Evolutionary conservation across 176 grass and related monocot species (phyloP), one percentile per base, ranked within the genome.

Genomic region (Zizania latifolia): DNA sequence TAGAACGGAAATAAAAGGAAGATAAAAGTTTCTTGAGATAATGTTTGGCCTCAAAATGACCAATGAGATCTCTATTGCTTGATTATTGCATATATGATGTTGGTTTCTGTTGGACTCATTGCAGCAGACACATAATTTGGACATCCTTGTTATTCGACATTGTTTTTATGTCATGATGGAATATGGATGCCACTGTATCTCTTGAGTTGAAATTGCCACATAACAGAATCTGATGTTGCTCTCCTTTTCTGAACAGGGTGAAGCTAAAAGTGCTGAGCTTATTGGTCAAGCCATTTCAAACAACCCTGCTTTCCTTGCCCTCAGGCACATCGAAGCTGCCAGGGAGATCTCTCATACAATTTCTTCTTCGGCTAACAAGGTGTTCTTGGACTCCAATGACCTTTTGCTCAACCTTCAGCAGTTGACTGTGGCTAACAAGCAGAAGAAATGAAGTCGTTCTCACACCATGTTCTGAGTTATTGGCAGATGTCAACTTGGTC

Each of bases 331-430:
- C 53, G 93, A 97, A 83, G 90, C 87, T 0, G 93, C 87, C 6
- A 85, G 85, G 74, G 90, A 93, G 67, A 90, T 97, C 59, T 84
- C 93, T 38, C 87, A 92, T 64, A 93, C 83, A 1, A 97, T 97
- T 2, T 33, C 93, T 21, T 58, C 79, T 59, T 88, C 90, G 5
- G 84, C 90, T 22, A 97, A 93, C 79, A 88, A 83, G 48, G 90
- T 93, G 26, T 97, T 97, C 90, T 82, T 97, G 15, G 82, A 90
- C 26, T 86, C 93, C 5, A 82, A 84, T 34, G 90, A 93, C 35
- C 85, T 97, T 34, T 68, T 97, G 82, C 85, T 93, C 31, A 90
- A 93, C 58, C 93, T 92, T 41, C 87, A 86, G 37, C 78, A 86
- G 19, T 35, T 97, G 16, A 84, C 28, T 3, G 72, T 86, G 21